phyloP scores from a whole-genome alignment of 225 moss, liverwort and hornwort genomes.

The Marchantia paleacea region DNA sequence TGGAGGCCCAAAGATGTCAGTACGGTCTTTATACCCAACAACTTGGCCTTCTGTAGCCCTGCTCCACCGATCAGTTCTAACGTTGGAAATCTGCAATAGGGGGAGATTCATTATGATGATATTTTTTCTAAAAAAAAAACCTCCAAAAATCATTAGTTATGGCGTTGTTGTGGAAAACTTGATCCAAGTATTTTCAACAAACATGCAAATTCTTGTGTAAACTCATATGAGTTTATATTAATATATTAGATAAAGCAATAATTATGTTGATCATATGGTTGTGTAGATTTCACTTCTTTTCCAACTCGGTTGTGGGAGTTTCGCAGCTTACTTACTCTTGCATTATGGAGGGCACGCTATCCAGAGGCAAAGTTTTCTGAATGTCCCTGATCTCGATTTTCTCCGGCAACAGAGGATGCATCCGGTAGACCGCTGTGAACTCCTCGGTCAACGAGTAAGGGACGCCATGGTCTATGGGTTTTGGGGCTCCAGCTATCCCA shows the following conservation, averaged over 20 bases:
- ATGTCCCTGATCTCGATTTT: slow-evolving; percentile 38
- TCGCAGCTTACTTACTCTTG: background rate
- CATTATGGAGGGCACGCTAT: background rate
- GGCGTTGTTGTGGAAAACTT: too few species aligned
- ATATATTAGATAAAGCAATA: too few species aligned
- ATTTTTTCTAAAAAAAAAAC: too few species aligned
- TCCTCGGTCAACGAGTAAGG: slow-evolving; percentile 71
- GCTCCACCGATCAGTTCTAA: slow-evolving; percentile 33
- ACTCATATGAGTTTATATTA: too few species aligned
- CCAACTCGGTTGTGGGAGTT: background rate
- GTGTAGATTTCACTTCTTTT: too few species aligned
- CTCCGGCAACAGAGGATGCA: slow-evolving; percentile 62
- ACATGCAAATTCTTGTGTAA: too few species aligned
- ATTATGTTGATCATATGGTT: too few species aligned
- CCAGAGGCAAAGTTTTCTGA: background rate
- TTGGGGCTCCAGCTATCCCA: slow-evolving; percentile 50
- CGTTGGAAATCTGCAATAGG: background rate
- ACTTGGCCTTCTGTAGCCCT: slow-evolving; percentile 37
- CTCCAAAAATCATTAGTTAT: too few species aligned
- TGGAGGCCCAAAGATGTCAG: slow-evolving; percentile 55
- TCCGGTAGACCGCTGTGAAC: slow-evolving; percentile 59
- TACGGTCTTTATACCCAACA: slow-evolving; percentile 48
- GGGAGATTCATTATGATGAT: background rate
- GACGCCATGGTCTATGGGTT: slow-evolving; percentile 52
- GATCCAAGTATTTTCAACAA: too few species aligned